A percentile compares a stretch with the other conserved stretches of the same genome.
phyloP scores from a whole-genome alignment of 2,329 filamentous ascomycete species.

The Helicocarpus griseus region DNA sequence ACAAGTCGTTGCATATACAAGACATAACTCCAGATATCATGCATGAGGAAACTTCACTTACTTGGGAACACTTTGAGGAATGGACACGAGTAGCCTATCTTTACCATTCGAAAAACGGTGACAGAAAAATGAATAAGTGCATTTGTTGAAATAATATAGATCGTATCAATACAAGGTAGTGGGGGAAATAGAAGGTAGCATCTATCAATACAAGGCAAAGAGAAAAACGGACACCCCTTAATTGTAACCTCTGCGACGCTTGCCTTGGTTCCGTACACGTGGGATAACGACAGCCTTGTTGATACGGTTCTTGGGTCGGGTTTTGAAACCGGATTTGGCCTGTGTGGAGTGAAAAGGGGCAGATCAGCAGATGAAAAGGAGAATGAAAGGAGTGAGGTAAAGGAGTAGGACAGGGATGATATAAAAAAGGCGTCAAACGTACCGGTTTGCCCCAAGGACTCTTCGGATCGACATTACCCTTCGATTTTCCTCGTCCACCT shows the following conservation, averaged over 20 bases:
- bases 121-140: not conserved
- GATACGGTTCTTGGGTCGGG: slow-evolving; percentile 73
- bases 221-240: slow-evolving; percentile 14
- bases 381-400: slow-evolving; percentile 5
- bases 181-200: not conserved
- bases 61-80: no score
- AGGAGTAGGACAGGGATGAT: not conserved
- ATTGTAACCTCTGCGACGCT: slow-evolving; percentile 61
- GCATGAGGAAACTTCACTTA: no score
- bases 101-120: no score
- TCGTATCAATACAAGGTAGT: not conserved
- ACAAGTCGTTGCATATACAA: no score
- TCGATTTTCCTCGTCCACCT: slow-evolving; percentile 97
- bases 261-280: slow-evolving; percentile 81
- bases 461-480: slow-evolving; percentile 91
- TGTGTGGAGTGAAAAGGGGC: slow-evolving; percentile 16
- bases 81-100: no score
- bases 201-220: not conserved
- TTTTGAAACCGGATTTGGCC: slow-evolving; percentile 66
- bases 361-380: slow-evolving; percentile 12
- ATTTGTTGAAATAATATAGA: not conserved
- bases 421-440: slow-evolving; percentile 36
- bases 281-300: slow-evolving; percentile 87
- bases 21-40: no score
- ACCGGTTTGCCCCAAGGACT: slow-evolving; percentile 95